phyloP scores from a whole-genome alignment of 2,329 filamentous ascomycete genomes.

The Didymella pinodella region DNA sequence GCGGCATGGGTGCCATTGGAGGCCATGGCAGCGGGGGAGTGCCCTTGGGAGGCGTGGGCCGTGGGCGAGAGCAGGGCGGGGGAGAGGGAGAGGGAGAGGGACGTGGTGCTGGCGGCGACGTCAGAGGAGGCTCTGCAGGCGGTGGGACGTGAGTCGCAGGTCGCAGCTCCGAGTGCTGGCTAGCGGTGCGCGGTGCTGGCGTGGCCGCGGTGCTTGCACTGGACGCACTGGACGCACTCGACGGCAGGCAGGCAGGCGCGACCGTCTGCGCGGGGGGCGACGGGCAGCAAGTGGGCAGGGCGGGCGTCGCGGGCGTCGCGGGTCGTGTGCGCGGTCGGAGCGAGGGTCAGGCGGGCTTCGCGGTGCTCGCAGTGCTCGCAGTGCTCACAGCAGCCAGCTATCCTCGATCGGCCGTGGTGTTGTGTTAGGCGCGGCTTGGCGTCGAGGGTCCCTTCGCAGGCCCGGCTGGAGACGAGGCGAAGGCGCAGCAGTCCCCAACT shows the following conservation, averaged over 20 bases:
- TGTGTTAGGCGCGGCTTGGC: constrained; percentile 7
- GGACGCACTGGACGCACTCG: constrained; percentile 18
- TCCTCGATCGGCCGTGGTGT: constrained; percentile 10
- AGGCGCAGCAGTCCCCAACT: not conserved
- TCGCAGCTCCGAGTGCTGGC: constrained; percentile 25
- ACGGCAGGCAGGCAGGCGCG: constrained; percentile 6
- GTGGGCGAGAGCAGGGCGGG: not conserved
- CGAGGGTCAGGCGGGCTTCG: not conserved
- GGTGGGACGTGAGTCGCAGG: constrained; percentile 26
- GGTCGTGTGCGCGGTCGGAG: constrained; percentile 24
- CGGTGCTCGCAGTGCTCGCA: constrained; percentile 1
- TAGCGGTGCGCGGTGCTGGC: not conserved
- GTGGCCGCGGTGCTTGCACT: too few species aligned
- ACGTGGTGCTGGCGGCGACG: constrained; percentile 10
- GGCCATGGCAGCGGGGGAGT: constrained; percentile 34
- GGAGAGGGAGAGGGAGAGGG: constrained; percentile 1
- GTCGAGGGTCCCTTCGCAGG: not conserved
- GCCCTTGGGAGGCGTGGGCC: constrained; percentile 15
- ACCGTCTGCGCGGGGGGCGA: constrained; percentile 13
- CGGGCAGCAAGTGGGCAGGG: constrained; percentile 16
- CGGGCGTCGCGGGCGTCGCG: constrained; percentile 4
- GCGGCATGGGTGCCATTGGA: constrained; percentile 51
- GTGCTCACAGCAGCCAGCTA: constrained; percentile 3
- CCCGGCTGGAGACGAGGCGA: not conserved
- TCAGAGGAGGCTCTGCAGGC: constrained; percentile 21